A percentile compares a stretch with the other conserved stretches of the same genome.
Evolutionary conservation across 2,329 filamentous ascomycete genomes (phyloP).

Genomic region (Paecilomyces fulvus): DNA sequence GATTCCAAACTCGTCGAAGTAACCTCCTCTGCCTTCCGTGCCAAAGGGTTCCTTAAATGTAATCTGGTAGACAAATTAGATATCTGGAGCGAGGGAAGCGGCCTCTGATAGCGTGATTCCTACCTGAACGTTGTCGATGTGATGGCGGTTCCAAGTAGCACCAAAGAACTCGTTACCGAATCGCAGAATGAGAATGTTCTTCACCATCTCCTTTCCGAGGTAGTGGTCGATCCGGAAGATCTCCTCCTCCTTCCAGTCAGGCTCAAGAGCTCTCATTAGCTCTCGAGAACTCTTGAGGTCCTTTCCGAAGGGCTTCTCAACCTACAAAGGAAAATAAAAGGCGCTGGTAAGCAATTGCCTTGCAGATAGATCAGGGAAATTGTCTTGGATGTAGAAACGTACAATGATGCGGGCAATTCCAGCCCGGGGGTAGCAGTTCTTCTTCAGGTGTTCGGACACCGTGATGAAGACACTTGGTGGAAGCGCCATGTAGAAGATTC

Average conservation of each 20-base stretch:
- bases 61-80: constrained; percentile 46
- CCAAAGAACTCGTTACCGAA: constrained; percentile 99
- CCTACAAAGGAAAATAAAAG: constrained; percentile 42
- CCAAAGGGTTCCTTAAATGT: constrained; percentile 99
- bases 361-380: neutral
- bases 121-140: constrained; percentile 95
- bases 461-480: constrained; percentile 97
- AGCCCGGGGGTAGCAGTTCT: constrained; percentile 86
- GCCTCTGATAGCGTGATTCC: constrained; percentile 3
- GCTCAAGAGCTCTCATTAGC: constrained; percentile 87
- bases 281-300: constrained; percentile 90
- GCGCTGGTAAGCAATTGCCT: neutral
- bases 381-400: constrained; percentile 33
- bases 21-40: constrained; percentile 93
- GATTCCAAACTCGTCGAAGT: constrained; percentile 99
- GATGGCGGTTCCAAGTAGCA: constrained; percentile 97
- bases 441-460: constrained; percentile 94
- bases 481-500: constrained; percentile 98
- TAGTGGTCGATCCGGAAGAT: constrained; percentile 99
- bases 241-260: constrained; percentile 98
- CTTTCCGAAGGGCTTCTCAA: constrained; percentile 99
- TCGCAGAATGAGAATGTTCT: constrained; percentile 96
- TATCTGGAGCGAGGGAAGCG: neutral
- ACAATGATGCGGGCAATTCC: constrained; percentile 94
- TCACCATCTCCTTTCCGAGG: constrained; percentile 99